Conservation (phyloP, 208 protist genomes). For the Angomonas deanei region DNA sequence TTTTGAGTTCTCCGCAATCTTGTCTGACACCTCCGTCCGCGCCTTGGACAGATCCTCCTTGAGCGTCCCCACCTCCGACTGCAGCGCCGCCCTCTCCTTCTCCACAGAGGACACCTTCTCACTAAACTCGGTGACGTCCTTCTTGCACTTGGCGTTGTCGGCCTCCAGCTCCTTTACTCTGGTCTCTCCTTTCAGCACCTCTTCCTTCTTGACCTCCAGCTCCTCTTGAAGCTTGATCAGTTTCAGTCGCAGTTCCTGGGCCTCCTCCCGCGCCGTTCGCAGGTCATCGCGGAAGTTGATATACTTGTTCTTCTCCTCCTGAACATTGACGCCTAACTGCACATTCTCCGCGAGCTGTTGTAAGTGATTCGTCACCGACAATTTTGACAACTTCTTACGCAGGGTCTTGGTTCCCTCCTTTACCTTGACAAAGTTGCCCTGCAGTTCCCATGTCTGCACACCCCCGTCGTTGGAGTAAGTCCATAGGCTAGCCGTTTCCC, state of each 20-base stretch:
- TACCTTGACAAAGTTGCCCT: slow-evolving; percentile 29
- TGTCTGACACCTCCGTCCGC: slow-evolving; percentile 23
- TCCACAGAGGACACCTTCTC: slow-evolving; percentile 23
- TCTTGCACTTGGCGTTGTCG: slow-evolving; percentile 31
- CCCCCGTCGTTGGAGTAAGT: slow-evolving; percentile 44
- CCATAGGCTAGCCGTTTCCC: slow-evolving; percentile 58
- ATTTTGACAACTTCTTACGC: slow-evolving; percentile 19
- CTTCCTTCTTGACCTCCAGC: slow-evolving; percentile 29
- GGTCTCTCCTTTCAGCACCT: slow-evolving; percentile 23
- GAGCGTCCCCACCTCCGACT: slow-evolving; percentile 31
- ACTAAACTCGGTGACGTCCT: slow-evolving; percentile 38
- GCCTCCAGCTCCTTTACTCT: slow-evolving; percentile 45
- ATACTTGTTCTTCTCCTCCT: slow-evolving; percentile 8
- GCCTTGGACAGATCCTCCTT: slow-evolving; percentile 38
- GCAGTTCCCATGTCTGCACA: slow-evolving; percentile 36
- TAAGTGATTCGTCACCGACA: slow-evolving; percentile 12
- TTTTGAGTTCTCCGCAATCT: slow-evolving; percentile 36
- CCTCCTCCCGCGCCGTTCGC: slow-evolving; percentile 38
- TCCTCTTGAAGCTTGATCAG: slow-evolving; percentile 30
- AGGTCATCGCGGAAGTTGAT: slow-evolving; percentile 32
- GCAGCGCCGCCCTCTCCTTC: slow-evolving; percentile 36
- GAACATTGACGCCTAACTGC: slow-evolving; percentile 16
- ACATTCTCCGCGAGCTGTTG: slow-evolving; percentile 8
- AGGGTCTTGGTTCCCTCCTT: slow-evolving; percentile 15
- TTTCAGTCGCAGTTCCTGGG: slow-evolving; percentile 65